A percentile compares a stretch with the other conserved stretches of the same genome.
Evolutionary conservation across 306 rosid genomes (phyloP).

Genomic region (Acacia melanoxylon): DNA sequence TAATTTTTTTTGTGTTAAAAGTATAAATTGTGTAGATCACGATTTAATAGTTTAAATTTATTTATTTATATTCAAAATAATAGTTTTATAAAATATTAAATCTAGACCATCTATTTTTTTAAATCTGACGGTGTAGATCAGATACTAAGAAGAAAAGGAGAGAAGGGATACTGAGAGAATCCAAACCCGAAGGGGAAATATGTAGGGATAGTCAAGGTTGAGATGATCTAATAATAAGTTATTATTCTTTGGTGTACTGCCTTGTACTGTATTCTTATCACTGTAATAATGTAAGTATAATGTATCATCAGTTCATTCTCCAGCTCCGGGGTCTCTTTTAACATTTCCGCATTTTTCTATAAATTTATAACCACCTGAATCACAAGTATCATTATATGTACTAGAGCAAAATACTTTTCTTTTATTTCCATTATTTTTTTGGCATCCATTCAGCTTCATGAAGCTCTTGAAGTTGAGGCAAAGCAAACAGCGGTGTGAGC

Average conservation of each 20-base stretch:
- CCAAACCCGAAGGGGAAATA: background rate
- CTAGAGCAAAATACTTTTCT: background rate
- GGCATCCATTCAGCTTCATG: background rate
- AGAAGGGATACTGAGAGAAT: too few relatives aligned
- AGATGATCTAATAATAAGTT: background rate
- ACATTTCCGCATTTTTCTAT: background rate
- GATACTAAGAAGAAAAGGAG: too few relatives aligned
- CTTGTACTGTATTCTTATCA: background rate
- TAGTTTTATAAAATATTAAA: too few relatives aligned
- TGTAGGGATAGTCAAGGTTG: background rate
- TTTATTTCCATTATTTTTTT: background rate
- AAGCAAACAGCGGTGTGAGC: background rate
- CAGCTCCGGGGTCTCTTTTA: background rate
- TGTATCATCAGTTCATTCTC: background rate
- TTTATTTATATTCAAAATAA: too few relatives aligned
- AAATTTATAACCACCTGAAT: background rate
- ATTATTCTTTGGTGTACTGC: background rate
- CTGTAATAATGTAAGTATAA: too few relatives aligned
- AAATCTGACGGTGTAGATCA: too few relatives aligned
- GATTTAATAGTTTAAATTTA: too few relatives aligned
- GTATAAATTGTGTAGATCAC: too few relatives aligned
- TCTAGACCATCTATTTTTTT: too few relatives aligned
- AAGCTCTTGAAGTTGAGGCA: background rate
- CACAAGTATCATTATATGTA: background rate
- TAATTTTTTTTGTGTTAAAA: too few relatives aligned